phyloP scores from a whole-genome alignment of 2,329 filamentous ascomycete genomes.

The Fusarium camptoceras region DNA sequence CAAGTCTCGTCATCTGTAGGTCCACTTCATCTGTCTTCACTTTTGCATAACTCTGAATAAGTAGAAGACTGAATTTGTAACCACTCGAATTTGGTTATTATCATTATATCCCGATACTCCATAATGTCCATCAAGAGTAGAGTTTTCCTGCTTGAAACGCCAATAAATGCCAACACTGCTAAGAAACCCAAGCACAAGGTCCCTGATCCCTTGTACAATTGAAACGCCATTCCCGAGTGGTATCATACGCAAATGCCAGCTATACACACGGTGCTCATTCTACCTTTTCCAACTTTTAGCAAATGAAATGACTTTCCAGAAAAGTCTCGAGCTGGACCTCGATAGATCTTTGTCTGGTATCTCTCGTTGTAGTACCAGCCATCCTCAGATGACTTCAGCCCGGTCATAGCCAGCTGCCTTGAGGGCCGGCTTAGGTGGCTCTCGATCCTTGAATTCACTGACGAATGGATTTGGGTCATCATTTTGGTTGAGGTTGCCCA shows the following conservation, averaged over 20 bases:
- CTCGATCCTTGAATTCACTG: constrained; percentile 79
- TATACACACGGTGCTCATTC: not conserved
- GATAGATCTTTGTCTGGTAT: not conserved
- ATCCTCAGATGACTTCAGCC: constrained; percentile 75
- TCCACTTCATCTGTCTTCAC: not conserved
- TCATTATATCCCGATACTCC: not conserved
- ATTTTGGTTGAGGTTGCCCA: constrained; percentile 87
- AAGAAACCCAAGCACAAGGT: not conserved
- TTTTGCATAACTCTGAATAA: not conserved
- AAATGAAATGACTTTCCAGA: constrained; percentile 3
- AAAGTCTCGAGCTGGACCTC: not conserved
- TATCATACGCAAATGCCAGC: constrained; percentile 18
- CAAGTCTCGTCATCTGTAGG: not conserved
- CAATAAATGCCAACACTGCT: constrained; percentile 1
- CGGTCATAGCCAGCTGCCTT: constrained; percentile 84
- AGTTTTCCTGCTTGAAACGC: constrained; percentile 11
- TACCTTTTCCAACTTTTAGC: not conserved
- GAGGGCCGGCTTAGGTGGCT: constrained; percentile 72
- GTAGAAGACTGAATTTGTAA: not conserved
- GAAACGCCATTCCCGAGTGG: constrained; percentile 21
- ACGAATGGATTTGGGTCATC: constrained; percentile 94
- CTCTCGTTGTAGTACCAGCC: not conserved
- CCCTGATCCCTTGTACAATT: not conserved
- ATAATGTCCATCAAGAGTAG: constrained; percentile 24
- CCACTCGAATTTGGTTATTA: constrained; percentile 12